These are phyloP conservation scores for Hirschioporus abietinus DNA, from an alignment of 768 basidiomycete genomes.

Conservation along the genomic window DNA sequence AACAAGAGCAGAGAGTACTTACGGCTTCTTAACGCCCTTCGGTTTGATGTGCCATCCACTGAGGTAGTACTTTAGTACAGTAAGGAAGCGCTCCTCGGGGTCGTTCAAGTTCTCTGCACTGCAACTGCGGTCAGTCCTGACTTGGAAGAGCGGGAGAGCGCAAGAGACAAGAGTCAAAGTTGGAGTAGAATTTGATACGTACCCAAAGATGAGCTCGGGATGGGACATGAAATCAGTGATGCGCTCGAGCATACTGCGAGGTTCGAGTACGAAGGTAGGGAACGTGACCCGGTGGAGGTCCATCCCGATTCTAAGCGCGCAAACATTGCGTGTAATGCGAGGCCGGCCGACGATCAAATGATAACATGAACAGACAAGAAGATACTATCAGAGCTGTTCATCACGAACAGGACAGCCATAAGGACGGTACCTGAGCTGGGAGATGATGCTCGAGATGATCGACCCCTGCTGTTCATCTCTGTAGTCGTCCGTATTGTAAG, in stretches of 20 bases:
- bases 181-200: constrained; percentile 26
- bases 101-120: constrained; percentile 79
- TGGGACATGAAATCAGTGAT: constrained; percentile 99
- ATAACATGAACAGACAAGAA: not conserved
- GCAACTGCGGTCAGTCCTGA: constrained; percentile 9
- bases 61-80: constrained; percentile 90
- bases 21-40: constrained; percentile 99
- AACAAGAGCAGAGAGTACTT: constrained; percentile 27
- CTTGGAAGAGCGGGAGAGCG: not conserved
- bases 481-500: constrained; percentile 14
- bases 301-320: constrained; percentile 76
- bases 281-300: constrained; percentile 93
- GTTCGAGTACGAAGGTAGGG: constrained; percentile 94
- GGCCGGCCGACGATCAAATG: not conserved
- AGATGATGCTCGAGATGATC: constrained; percentile 79
- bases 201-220: constrained; percentile 95
- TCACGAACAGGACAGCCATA: not conserved
- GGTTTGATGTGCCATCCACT: constrained; percentile 99
- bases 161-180: not conserved
- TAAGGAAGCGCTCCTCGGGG: constrained; percentile 86
- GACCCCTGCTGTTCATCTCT: constrained; percentile 95
- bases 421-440: constrained; percentile 65
- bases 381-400: constrained; percentile 1
- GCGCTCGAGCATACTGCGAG: constrained; percentile 94
- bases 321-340: constrained; percentile 9